Conservation (phyloP, 129 eudicot genomes). For the Heracleum sosnowskyi region DNA sequence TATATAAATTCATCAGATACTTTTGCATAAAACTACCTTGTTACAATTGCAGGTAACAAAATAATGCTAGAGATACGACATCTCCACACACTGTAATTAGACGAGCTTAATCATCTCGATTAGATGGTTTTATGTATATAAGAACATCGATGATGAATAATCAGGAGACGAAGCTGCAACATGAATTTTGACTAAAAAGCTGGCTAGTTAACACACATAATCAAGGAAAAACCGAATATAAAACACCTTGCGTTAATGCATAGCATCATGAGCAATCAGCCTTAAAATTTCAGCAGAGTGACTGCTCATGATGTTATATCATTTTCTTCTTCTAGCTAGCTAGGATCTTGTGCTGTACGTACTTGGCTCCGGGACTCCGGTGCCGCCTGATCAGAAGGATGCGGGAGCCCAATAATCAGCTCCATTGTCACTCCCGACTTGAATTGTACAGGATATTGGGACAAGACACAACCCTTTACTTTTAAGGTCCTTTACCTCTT, state of each 20-base stretch:
- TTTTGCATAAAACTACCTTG: background rate
- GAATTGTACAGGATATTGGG: slow-evolving; percentile 74
- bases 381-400: background rate
- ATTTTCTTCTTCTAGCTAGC: background rate
- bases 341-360: background rate
- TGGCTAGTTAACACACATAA: slow-evolving; percentile 1
- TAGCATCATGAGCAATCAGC: slow-evolving; percentile 13
- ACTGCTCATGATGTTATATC: slow-evolving; percentile 76
- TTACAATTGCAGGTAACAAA: background rate
- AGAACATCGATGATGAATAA: background rate
- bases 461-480: slow-evolving; percentile 85
- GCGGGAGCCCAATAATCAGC: slow-evolving; percentile 40
- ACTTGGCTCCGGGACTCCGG: background rate
- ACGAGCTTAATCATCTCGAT: slow-evolving; percentile 1
- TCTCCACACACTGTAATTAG: background rate
- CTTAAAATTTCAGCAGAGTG: slow-evolving; percentile 52
- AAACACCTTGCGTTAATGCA: background rate
- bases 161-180: background rate
- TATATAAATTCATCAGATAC: background rate
- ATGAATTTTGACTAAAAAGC: background rate
- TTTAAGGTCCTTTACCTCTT: slow-evolving; percentile 49
- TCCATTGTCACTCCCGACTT: slow-evolving; percentile 69
- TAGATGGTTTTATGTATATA: background rate
- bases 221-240: background rate
- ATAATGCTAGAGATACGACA: background rate